These are phyloP conservation scores for Magnusiomyces fungicola DNA, from an alignment of 1,139 yeast genomes.

Conservation along the genomic window DNA sequence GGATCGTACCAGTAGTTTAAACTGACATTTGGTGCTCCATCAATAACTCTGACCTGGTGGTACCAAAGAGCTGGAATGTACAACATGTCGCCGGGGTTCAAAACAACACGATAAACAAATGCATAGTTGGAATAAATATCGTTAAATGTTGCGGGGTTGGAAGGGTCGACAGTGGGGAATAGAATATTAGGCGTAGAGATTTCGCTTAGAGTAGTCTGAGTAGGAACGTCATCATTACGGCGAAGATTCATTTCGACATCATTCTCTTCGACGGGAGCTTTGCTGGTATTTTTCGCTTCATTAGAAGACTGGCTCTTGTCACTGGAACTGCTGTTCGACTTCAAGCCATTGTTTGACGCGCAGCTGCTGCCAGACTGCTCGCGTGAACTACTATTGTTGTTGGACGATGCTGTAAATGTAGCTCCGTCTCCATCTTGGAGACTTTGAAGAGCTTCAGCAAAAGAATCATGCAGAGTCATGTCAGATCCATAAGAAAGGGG, in stretches of 20 bases:
- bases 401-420: background rate
- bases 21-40: conserved; percentile 27
- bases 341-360: background rate
- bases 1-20: conserved; percentile 36
- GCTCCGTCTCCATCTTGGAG: background rate
- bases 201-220: background rate
- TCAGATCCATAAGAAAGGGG: conserved; percentile 7
- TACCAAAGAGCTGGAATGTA: conserved; percentile 39
- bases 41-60: conserved; percentile 33
- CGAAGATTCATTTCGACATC: background rate
- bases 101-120: conserved; percentile 25
- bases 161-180: conserved; percentile 33
- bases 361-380: background rate
- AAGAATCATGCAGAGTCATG: conserved; percentile 3
- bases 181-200: conserved; percentile 17
- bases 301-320: background rate
- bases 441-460: background rate
- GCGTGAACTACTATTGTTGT: background rate
- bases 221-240: background rate
- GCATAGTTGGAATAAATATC: conserved; percentile 19
- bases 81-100: conserved; percentile 34
- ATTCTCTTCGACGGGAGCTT: background rate
- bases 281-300: background rate
- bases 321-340: background rate
- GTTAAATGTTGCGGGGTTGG: conserved; percentile 18